phyloP scores from a whole-genome alignment of 2,329 filamentous ascomycete species.

The Immersiporthe knoxdaviesiana region DNA sequence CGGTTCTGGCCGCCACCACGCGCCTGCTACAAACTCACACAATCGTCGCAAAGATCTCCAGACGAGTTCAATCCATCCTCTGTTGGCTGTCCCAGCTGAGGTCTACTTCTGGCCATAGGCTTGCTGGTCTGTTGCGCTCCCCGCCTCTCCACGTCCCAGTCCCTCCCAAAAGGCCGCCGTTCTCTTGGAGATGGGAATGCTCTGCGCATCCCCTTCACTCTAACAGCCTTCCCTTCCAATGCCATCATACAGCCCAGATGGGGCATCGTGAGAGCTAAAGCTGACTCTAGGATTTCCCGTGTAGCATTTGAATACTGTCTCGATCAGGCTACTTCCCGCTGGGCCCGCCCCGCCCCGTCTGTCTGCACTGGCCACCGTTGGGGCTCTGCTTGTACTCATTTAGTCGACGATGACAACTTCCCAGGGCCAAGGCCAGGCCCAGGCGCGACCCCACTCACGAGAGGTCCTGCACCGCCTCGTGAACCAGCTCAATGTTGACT shows the following conservation, averaged over 20 bases:
- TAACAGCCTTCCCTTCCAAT: not conserved
- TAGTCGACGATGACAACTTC: constrained; percentile 7
- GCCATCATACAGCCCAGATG: not conserved
- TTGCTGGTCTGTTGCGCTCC: not conserved
- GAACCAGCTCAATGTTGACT: constrained; percentile 34
- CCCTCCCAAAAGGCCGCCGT: not conserved
- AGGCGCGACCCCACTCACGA: constrained; percentile 8
- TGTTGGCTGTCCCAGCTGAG: not conserved
- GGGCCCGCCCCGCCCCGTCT: not conserved
- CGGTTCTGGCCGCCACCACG: not conserved
- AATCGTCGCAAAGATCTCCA: not conserved
- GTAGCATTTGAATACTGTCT: not conserved
- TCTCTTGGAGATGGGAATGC: not conserved
- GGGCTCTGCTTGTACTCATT: not conserved
- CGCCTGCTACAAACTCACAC: not conserved
- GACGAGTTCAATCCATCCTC: not conserved
- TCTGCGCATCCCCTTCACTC: not conserved
- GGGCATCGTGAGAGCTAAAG: not conserved
- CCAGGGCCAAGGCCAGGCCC: not conserved
- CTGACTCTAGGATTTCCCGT: not conserved
- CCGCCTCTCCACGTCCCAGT: not conserved
- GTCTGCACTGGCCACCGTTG: not conserved
- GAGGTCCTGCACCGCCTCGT: constrained; percentile 29
- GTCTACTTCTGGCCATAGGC: not conserved
- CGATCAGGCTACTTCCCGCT: not conserved